Evolutionary conservation across 148 eudicot genomes (phyloP).

Genomic region (Rhododendron henanense): DNA sequence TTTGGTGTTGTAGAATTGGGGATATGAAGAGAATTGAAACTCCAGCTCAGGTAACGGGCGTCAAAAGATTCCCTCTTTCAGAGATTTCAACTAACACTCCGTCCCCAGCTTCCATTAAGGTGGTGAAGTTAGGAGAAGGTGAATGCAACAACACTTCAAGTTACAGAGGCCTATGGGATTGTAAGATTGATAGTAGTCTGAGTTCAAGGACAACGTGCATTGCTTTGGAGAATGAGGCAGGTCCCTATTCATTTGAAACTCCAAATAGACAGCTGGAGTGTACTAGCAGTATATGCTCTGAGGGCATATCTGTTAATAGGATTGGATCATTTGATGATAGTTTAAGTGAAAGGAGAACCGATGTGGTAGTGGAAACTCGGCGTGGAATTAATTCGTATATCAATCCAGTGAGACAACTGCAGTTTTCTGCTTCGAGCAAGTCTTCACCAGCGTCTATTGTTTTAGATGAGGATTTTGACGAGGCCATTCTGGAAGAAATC

Average conservation of each 20-base stretch:
- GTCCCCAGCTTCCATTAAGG: slow-evolving; percentile 8
- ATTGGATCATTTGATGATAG: slow-evolving; percentile 9
- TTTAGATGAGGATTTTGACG: slow-evolving; percentile 68
- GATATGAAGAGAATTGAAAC: slow-evolving; percentile 15
- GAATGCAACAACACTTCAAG: slow-evolving; percentile 9
- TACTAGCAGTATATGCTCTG: neutral
- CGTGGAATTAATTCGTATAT: slow-evolving; percentile 19
- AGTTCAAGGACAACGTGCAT: neutral
- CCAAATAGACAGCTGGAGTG: slow-evolving; percentile 14
- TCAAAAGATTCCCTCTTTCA: slow-evolving; percentile 52
- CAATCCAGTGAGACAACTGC: slow-evolving; percentile 23
- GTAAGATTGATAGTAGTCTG: neutral
- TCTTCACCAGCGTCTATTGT: slow-evolving; percentile 25
- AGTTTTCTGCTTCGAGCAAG: slow-evolving; percentile 18
- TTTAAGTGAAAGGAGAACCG: slow-evolving; percentile 8
- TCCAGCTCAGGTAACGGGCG: neutral
- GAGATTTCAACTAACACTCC: slow-evolving; percentile 34
- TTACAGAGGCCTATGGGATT: neutral
- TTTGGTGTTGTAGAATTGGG: slow-evolving; percentile 15
- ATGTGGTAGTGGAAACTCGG: slow-evolving; percentile 14
- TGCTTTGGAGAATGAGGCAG: slow-evolving; percentile 15
- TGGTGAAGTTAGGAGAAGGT: slow-evolving; percentile 9
- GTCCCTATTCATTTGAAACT: slow-evolving; percentile 1
- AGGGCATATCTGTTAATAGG: slow-evolving; percentile 10
- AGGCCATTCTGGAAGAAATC: slow-evolving; percentile 58